Evolutionary conservation across 2,329 filamentous ascomycete species (phyloP), one percentile per base, ranked within the genome.

Genomic region (Trematosphaeria pertusa): DNA sequence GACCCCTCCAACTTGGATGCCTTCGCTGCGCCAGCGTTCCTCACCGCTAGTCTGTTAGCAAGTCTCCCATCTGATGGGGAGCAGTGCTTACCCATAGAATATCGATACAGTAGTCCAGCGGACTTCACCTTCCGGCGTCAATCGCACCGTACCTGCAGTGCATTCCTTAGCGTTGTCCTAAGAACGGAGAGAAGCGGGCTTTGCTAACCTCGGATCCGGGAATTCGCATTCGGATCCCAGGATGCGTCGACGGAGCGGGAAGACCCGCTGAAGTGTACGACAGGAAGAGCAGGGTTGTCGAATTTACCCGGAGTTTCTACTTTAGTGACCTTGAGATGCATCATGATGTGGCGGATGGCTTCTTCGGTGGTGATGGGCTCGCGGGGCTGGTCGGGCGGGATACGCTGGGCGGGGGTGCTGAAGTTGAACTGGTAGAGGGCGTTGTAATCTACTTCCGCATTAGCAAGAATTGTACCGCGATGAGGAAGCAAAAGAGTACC

Each of bases 381-480:
- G 71, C 73, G 55, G 71, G 72, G 33, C 58, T 67, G 1, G 71
- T 64, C 56, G 5, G 57, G 73, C 1, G 76, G 67, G 9, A 74
- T 65, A 28, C 46, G 54, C 4, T 54, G 37, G 5, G 75, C 69
- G 6, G 69, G 70, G 1, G 67, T 57, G n/a, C 73, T 73, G 61
- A 91, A 91, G 64, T 92, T 92, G 75, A 85, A 91, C 15, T 74
- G 73, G 66, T 86, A 87, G 26, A 92, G 83, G 64, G 91, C 87
- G 57, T 81, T 83, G 65, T 87, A 91, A 66, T 91, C 87, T 50
- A 35, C 52, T 62, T 33, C 57, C 59, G 4, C 15, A 21, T 40
- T 15, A 37, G 14, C 18, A 40, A 24, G 18, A 35, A 10, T 15
- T 22, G n/a, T 33, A 5, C 3, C 37, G 21, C 4, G 32, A 37